These are phyloP conservation scores for Pulveroboletus sp. DNA, from an alignment of 768 basidiomycete species.

Conservation along the genomic window DNA sequence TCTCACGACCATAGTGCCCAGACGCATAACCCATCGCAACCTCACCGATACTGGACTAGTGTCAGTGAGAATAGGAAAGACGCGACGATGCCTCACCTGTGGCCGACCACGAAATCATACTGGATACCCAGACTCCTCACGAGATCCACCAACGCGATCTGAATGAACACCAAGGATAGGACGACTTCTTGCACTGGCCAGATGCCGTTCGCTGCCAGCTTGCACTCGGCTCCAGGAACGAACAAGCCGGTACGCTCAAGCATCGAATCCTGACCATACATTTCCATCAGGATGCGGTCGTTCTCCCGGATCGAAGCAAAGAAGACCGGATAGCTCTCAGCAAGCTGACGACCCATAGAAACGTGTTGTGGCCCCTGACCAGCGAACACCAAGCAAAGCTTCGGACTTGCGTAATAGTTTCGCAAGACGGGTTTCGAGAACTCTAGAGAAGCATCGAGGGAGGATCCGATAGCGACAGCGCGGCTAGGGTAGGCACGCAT, in stretches of 20 bases:
- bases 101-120: constrained; percentile 34
- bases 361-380: constrained; percentile 36
- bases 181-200: constrained; percentile 35
- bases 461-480: constrained; percentile 23
- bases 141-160: constrained; percentile 33
- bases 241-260: constrained; percentile 34
- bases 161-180: constrained; percentile 32
- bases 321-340: constrained; percentile 31
- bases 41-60: constrained; percentile 27
- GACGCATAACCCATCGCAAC: constrained; percentile 38
- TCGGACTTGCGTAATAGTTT: constrained; percentile 22
- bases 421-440: constrained; percentile 30
- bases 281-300: constrained; percentile 31
- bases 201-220: constrained; percentile 20
- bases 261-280: constrained; percentile 29
- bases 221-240: constrained; percentile 23
- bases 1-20: constrained; percentile 34
- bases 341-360: constrained; percentile 36
- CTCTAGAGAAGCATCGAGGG: constrained; percentile 21
- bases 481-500: constrained; percentile 30
- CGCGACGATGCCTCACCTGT: constrained; percentile 20
- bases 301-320: constrained; percentile 28
- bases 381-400: constrained; percentile 34
- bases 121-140: constrained; percentile 29
- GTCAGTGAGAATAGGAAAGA: constrained; percentile 6